Base-by-base conservation (phyloP, 2,329 filamentous ascomycete genomes). In the Fusarium sp. region DNA sequence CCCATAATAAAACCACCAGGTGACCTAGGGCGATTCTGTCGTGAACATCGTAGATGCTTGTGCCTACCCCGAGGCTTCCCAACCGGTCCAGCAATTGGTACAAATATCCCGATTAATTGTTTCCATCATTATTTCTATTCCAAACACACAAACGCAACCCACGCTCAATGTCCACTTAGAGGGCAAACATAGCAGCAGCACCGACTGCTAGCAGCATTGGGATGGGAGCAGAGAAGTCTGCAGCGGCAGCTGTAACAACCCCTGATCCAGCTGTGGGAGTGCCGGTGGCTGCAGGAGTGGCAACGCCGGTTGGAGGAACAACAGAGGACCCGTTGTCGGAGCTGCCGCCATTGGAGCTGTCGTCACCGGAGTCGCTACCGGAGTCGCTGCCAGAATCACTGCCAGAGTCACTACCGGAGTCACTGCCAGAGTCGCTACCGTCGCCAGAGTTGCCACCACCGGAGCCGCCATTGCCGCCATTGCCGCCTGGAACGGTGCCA, bases 181-280 rank as follows among this genome's bases (percentile, higher is more conserved):
- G 58, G 39, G 77, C 60, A 47, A 87, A 75, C 71, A 86, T 68
- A 59, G 86, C 76, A 58, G 80, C 78, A 33, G 79, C 79, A 55
- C 76, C 83, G 33, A 84, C 62, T 61, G 75, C 80, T 49, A 84
- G 65, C 46, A 87, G 77, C 62, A 83, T 68, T 17, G 80, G 77
- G 73, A 76, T 76, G 26, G 84, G 80, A 9, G 79, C 78, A 48
- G 78, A 70, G 65, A 84, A 67, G 56, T 75, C 74, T 30, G 75
- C 71, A 39, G 78, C 62, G 22, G 62, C 66, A 35, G 67, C 67
- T 41, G 67, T 65, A 35, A 67, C 54, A 8, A 68, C 65, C 26
- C 68, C 51, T 35, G 47, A 30, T 30, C 66, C 67, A 32, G 68
- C 43, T 22, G 72, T 67, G 17, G 72, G 67, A 24, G 72, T 71